Evolutionary conservation across 2,329 filamentous ascomycete species (phyloP), one percentile per base, ranked within the genome.

Genomic region (Pseudomassariella vexata): DNA sequence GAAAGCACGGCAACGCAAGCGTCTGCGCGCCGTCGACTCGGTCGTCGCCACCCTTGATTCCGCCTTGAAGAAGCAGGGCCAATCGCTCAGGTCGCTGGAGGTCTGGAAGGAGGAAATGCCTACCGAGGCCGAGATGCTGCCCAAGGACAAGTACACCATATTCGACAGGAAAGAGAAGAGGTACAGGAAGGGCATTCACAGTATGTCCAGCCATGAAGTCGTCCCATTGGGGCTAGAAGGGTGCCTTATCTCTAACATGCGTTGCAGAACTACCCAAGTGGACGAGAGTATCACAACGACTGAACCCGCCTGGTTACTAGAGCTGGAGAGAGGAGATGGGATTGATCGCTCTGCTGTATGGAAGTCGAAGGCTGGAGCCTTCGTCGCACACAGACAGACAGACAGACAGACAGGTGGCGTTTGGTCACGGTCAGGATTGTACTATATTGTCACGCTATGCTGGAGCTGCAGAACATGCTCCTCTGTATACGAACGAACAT

Each of bases 81-180:
- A 79, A 52, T 75, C 79, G 38, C 74, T 79, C 28, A 87, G 87
- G 63, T 73, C 85, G 33, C 70, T 98, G 37, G 83, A 94, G 59
- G 68, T 81, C 53, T 98, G 92, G 92, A 95, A 92, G 70, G 72
- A 73, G 22, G 87, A 95, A 63, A 98, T 98, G 92, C 92, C 92
- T 15, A 84, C 79, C 17, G 92, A 98, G 71, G 74, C 79, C 52
- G 88, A 96, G 70, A 98, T 98, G 92, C 58, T 94, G 58, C 83
- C 92, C 28, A 83, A 78, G 62, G 92, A 98, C 66, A 98, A 98
- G 66, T 98, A 98, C 66, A 95, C 87, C 18, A 83, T 98, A 52
- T 98, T 96, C 62, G 90, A 95, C 62, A 81, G 89, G 49, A 95
- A 96, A 63, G 88, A 85, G 59, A 94, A 89, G 78, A 81, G 77